A percentile compares a stretch with the other conserved stretches of the same genome.
Evolutionary conservation across 1,284 basidiomycete species (phyloP).

Genomic region (Cutaneotrichosporon cutaneum): DNA sequence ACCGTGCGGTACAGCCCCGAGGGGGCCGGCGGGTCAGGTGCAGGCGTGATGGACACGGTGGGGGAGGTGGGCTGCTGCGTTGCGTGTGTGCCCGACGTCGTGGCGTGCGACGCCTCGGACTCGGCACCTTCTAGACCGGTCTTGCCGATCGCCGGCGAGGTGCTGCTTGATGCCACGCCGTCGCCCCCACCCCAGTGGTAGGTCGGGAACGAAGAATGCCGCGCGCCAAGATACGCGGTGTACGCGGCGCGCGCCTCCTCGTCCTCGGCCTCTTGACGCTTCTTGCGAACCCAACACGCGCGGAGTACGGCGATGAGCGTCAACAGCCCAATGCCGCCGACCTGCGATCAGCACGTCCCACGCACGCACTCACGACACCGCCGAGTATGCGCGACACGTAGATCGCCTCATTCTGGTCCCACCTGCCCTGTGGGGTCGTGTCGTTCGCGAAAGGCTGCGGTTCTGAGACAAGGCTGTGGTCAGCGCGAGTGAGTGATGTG

Average conservation of each 20-base stretch:
- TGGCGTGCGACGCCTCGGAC: background rate
- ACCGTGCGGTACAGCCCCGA: background rate
- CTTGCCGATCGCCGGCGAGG: background rate
- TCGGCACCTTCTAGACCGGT: background rate
- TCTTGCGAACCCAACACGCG: background rate
- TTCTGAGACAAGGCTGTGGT: background rate
- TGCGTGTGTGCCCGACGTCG: too few species aligned
- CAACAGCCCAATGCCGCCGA: background rate
- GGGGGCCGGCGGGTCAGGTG: background rate
- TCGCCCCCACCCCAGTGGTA: background rate
- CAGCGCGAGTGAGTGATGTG: background rate
- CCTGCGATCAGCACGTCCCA: background rate
- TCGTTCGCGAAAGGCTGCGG: background rate
- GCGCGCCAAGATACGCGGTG: background rate
- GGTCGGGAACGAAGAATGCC: background rate
- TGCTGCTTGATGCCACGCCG: background rate
- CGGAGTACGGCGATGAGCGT: constrained; percentile 1
- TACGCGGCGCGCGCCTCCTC: background rate
- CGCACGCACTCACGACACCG: background rate
- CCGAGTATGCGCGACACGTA: background rate
- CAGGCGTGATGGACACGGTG: background rate
- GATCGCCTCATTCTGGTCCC: background rate
- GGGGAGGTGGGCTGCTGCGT: background rate
- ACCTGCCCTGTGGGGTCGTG: background rate
- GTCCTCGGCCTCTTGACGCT: background rate